These are phyloP conservation scores for Xylaria arbuscula DNA, from an alignment of 2,329 filamentous ascomycete genomes.

Conservation along the genomic window DNA sequence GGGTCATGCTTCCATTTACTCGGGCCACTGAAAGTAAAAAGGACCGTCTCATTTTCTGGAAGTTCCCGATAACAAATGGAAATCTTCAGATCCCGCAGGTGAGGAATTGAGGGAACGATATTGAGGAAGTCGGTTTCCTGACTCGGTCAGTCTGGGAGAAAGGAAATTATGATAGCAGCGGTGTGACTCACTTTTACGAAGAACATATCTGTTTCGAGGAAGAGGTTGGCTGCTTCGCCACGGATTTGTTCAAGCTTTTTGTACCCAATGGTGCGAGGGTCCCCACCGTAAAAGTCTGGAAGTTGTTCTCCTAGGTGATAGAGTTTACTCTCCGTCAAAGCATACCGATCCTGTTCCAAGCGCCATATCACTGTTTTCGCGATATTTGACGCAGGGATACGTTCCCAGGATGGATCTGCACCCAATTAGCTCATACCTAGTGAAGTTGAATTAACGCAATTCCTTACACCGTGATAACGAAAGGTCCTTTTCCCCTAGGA, in stretches of 20 bases:
- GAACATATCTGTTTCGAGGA: slow-evolving; percentile 70
- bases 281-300: slow-evolving; percentile 61
- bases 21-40: slow-evolving; percentile 55
- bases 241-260: slow-evolving; percentile 59
- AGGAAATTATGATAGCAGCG: too few relatives aligned
- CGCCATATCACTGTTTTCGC: slow-evolving; percentile 71
- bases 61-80: slow-evolving; percentile 70
- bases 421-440: slow-evolving; percentile 18
- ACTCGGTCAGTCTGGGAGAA: slow-evolving; percentile 35
- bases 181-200: slow-evolving; percentile 68
- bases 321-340: slow-evolving; percentile 62
- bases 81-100: slow-evolving; percentile 67
- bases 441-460: neutral
- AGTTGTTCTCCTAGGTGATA: slow-evolving; percentile 66
- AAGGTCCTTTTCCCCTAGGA: slow-evolving; percentile 73
- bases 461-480: slow-evolving; percentile 68
- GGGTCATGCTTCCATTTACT: slow-evolving; percentile 71
- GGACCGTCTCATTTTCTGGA: slow-evolving; percentile 61
- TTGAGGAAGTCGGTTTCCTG: slow-evolving; percentile 72
- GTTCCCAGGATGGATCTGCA: slow-evolving; percentile 69
- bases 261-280: slow-evolving; percentile 59
- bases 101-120: slow-evolving; percentile 66
- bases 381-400: slow-evolving; percentile 61
- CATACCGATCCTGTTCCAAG: slow-evolving; percentile 66
- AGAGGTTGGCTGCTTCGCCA: slow-evolving; percentile 63